These are phyloP conservation scores for Phyllosticta ampelicida DNA, from an alignment of 2,329 filamentous ascomycete genomes.

Conservation along the genomic window DNA sequence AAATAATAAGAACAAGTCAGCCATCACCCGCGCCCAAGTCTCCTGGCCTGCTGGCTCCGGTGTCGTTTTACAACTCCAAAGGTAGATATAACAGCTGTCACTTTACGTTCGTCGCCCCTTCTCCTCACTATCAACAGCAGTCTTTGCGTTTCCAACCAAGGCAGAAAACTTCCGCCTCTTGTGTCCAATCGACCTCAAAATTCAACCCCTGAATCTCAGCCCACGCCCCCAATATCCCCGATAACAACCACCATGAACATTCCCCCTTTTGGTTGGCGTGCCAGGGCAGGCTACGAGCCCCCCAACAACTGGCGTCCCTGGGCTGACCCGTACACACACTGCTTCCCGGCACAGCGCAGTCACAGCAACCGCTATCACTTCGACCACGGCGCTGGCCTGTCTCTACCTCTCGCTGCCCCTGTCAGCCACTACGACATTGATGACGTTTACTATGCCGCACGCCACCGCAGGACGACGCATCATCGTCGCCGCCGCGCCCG, in stretches of 20 bases:
- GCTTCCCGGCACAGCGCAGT: neutral
- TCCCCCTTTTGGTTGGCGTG: neutral
- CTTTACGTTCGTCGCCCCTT: neutral
- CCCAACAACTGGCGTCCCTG: neutral
- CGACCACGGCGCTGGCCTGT: neutral
- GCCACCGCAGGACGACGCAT: neutral
- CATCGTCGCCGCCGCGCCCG: neutral
- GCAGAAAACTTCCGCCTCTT: neutral
- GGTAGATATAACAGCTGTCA: neutral
- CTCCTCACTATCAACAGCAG: neutral
- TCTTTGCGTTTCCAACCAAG: neutral
- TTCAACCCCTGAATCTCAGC: neutral
- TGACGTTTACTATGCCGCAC: neutral
- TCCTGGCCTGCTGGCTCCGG: neutral
- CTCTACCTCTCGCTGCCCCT: neutral
- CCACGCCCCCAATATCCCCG: neutral
- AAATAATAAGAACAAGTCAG: neutral
- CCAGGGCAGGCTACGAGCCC: neutral
- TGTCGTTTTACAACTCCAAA: neutral
- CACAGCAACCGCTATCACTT: neutral
- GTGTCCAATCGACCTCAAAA: neutral
- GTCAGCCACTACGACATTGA: neutral
- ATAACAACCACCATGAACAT: neutral
- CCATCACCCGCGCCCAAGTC: neutral
- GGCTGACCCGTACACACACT: neutral